Base-by-base conservation (phyloP, 2,329 filamentous ascomycete species). In the Fusarium abutilonis region DNA sequence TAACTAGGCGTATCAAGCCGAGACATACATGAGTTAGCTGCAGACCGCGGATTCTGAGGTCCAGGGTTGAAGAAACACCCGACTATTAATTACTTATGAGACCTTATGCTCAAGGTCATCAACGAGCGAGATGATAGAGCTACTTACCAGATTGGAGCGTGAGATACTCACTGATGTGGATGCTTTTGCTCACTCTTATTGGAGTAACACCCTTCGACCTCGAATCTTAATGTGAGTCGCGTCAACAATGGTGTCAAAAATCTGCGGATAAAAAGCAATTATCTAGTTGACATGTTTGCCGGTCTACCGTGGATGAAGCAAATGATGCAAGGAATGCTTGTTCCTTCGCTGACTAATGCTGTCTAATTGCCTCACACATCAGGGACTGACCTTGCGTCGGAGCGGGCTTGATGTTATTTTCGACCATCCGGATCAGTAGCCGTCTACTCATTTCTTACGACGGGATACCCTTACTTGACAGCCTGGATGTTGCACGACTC, bases 11-110 rank as follows among this genome's bases (percentile, higher is more conserved):
- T 56, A 34, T 55, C 50, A 60, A 61, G 41, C 46, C 52, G 59
- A 68, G 66, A 69, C 67, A 70, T 57, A 54, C 53, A 52, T 60
- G 60, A 64, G 51, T 26, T 39, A 40, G 40, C 48, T 36, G 49
- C 31, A 51, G 29, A 45, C 17, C 19, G 38, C 54, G 46, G 38
- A 15, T 31, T 32, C 29, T 38, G 13, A 36, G 38, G 43, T 14
- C 31, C 31, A 32, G 6, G 31, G 31, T 4, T 14, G 11, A 11
- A 32, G 31, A 32, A 32, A 13, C 11, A 32, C 31, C 31, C 31
- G 31, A 32, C 19, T 19, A 19, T 19, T 19, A 19, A 19, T 19
- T 19, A 19, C 19, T 19, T 19, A 19, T 19, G 19, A 19, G 19
- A 19, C 19, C 19, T 19, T 19, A 19, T 19, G 19, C 19, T 19